Base-by-base conservation (phyloP, 371 early-diverging fungal species). In the Saksenaea oblongispora region DNA sequence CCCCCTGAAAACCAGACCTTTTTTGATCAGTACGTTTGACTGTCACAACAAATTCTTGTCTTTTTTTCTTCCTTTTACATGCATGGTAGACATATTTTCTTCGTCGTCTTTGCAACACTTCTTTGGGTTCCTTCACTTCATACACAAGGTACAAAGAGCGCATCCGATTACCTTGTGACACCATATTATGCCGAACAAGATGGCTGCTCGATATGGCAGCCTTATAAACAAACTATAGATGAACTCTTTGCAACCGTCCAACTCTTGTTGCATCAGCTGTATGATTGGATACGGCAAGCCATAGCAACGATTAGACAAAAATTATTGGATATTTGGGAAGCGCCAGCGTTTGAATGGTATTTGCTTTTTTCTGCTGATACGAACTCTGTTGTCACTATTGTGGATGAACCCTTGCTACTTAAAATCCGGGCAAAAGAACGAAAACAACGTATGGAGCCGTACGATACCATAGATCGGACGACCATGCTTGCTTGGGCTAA, bases 111-210 rank as follows among this genome's bases (percentile, higher is more conserved):
- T 10, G 5, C 22, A 22, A 22, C 17, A 18, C n/a, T 22, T 47
- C 5, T 22, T 47, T 47, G 51, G n/a, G 22, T 47, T 18, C 24
- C 17, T 47, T 1, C 22, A 18, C 9, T 22, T 22, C 51, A 47
- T 4, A 11, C 22, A 10, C 51, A 47, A 10, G 24, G 2, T 47
- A 47, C 51, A n/a, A 47, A 47, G 22, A 47, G 22, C 7, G 51
- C 51, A 47, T 47, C 51, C 51, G 51, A 47, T 47, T 47, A 47
- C 22, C 51, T 47, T 47, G 51, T 47, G 51, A 47, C 5, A 47
- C 51, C 22, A 9, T 22, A 47, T 5, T 22, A 22, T 9, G 24
- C 27, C 51, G 51, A 47, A 10, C n/a, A 10, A 5, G 51, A 47
- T 22, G n/a, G 22, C 2, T 47, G 51, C 51, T 47, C 51, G 1